Evolutionary conservation across 805 yeast genomes (phyloP).

Genomic region (Candida quercuum): DNA sequence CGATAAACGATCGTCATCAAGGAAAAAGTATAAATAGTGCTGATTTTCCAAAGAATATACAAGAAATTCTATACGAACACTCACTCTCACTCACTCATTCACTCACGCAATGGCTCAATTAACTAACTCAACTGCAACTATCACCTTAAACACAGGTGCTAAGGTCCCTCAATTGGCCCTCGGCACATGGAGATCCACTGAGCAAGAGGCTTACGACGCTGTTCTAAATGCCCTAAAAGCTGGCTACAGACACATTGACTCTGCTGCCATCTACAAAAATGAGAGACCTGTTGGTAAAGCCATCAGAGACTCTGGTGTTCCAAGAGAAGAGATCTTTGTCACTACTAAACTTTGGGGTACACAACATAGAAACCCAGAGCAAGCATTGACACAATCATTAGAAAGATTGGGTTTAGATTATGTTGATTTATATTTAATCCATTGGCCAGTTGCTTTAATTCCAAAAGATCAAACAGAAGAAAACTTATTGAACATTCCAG

Average conservation of each 20-base stretch:
- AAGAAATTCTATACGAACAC: not conserved
- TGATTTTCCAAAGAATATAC: not conserved
- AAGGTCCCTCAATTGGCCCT: constrained; percentile 48
- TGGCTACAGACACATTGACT: constrained; percentile 63
- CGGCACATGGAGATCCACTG: constrained; percentile 43
- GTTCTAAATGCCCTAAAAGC: constrained; percentile 12
- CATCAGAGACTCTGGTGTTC: constrained; percentile 48
- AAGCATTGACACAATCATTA: constrained; percentile 54
- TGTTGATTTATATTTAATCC: constrained; percentile 73
- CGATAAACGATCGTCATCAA: not conserved
- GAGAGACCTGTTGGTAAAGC: constrained; percentile 53
- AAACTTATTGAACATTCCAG: constrained; percentile 2
- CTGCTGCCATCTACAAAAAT: constrained; percentile 52
- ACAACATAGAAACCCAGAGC: constrained; percentile 36
- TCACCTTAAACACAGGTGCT: constrained; percentile 41
- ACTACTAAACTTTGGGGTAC: constrained; percentile 68
- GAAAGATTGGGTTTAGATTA: constrained; percentile 64
- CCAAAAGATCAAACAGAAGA: constrained; percentile 29
- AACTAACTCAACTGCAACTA: constrained; percentile 5
- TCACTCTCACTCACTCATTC: not conserved
- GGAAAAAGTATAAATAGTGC: too few species aligned
- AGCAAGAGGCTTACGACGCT: constrained; percentile 22
- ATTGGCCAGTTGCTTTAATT: constrained; percentile 69
- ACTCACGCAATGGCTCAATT: constrained; percentile 7
- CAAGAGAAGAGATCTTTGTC: constrained; percentile 59